Evolutionary conservation across 805 yeast genomes (phyloP).

Genomic region (Candida suzukii): DNA sequence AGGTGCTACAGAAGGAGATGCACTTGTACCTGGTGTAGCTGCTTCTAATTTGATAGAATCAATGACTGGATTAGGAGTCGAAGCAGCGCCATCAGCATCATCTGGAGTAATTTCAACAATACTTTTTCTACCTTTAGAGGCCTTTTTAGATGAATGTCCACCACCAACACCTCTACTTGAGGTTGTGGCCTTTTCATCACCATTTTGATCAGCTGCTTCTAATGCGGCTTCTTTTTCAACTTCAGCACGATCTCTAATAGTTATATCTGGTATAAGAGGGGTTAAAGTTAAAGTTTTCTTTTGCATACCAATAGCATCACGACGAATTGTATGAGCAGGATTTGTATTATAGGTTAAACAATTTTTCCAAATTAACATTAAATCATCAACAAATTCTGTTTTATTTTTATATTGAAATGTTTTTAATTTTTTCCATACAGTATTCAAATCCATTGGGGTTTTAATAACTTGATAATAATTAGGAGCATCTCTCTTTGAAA

Average conservation of each 20-base stretch:
- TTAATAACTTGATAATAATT: constrained; percentile 87
- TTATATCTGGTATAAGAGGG: constrained; percentile 86
- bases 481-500: constrained; percentile 97
- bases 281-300: constrained; percentile 69
- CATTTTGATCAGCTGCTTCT: constrained; percentile 24
- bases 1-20: neutral
- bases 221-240: constrained; percentile 59
- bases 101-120: constrained; percentile 7
- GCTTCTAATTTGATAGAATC: neutral
- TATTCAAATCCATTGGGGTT: constrained; percentile 93
- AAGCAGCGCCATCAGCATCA: neutral
- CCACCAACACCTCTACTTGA: constrained; percentile 27
- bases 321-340: constrained; percentile 84
- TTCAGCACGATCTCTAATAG: constrained; percentile 64
- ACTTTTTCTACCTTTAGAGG: constrained; percentile 30
- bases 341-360: constrained; percentile 91
- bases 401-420: constrained; percentile 76
- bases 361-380: constrained; percentile 92
- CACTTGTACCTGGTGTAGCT: constrained; percentile 1
- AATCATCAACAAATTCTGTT: constrained; percentile 87
- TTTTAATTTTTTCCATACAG: constrained; percentile 86
- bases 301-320: constrained; percentile 95
- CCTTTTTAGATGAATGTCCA: constrained; percentile 14
- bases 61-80: neutral
- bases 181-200: constrained; percentile 1